Evolutionary conservation across 2,329 filamentous ascomycete genomes (phyloP), one percentile per base, ranked within the genome.

Genomic region (Fusarium beomiforme): DNA sequence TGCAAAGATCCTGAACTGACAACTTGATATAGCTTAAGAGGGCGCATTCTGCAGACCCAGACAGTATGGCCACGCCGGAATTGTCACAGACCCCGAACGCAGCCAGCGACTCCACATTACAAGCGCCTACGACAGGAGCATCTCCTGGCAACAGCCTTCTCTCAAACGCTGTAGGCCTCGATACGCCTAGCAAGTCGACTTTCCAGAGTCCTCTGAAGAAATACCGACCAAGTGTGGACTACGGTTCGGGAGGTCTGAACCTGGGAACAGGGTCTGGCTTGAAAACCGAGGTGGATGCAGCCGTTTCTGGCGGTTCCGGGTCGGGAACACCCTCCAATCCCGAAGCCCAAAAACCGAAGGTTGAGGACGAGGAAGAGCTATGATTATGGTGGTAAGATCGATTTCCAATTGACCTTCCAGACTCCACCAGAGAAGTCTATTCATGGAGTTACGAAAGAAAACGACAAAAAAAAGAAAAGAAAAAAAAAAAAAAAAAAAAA

Each of bases 191-290:
- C 78, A 80, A 77, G 64, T 61, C 84, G 82, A 64, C 81, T 80
- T 79, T 93, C 24, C 91, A 90, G 51, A 93, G 91, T 71, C 92
- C 92, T 3, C 86, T 93, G 75, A 94, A 94, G 85, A 93, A 91
- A 78, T 91, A 93, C 63, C 86, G 92, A 37, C 88, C 91, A 3
- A 92, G 90, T 74, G 71, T 81, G 39, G 81, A 82, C 51, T 76
- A 78, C 19, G 68, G 71, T 16, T 72, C 70, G 41, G 59, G 58
- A 36, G 67, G 57, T 21, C 70, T 78, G 36, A 79, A 74, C 53
- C 73, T 73, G 47, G 69, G 76, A 24, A 61, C 76, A 23, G 75
- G 76, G 44, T 72, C 77, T n/a, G 75, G 75, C 43, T 72, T 83
- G 46, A 83, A 78, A 41, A 77, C 80, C 24, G 80, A 81, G 36